Conservation (phyloP, 2,329 filamentous ascomycete genomes). For the Ophiostoma ulmi region DNA sequence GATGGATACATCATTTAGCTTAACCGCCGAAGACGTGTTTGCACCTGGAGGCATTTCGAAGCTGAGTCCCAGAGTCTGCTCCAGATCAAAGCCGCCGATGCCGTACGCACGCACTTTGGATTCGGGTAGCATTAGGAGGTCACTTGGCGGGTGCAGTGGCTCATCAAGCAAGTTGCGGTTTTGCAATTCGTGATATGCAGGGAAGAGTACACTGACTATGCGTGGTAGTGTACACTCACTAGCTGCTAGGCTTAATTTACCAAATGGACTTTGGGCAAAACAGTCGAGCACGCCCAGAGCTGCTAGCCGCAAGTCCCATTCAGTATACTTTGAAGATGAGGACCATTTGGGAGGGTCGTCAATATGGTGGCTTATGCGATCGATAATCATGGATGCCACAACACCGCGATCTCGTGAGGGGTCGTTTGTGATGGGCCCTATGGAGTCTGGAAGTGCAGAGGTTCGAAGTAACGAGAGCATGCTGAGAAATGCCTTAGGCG, state of each 20-base stretch:
- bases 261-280: conserved; percentile 59
- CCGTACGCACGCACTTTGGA: conserved; percentile 22
- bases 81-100: conserved; percentile 25
- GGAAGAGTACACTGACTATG: conserved; percentile 46
- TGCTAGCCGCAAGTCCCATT: conserved; percentile 41
- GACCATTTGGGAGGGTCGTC: conserved; percentile 50
- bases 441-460: conserved; percentile 57
- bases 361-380: conserved; percentile 59
- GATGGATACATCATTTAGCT: background rate
- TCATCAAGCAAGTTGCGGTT: conserved; percentile 20
- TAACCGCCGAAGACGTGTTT: background rate
- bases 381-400: conserved; percentile 49
- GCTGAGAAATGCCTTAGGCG: conserved; percentile 55
- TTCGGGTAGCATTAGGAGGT: conserved; percentile 12
- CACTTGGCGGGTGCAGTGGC: conserved; percentile 20
- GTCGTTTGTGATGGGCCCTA: conserved; percentile 57
- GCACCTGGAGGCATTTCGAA: background rate
- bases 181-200: conserved; percentile 25
- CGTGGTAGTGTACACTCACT: conserved; percentile 68
- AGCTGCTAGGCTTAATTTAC: conserved; percentile 58
- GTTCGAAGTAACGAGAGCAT: conserved; percentile 63
- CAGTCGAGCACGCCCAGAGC: conserved; percentile 52
- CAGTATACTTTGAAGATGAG: conserved; percentile 35
- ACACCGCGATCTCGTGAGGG: conserved; percentile 41
- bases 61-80: conserved; percentile 15